Evolutionary conservation across 1,139 yeast genomes (phyloP).

Genomic region (Yamadazyma trypodendri): DNA sequence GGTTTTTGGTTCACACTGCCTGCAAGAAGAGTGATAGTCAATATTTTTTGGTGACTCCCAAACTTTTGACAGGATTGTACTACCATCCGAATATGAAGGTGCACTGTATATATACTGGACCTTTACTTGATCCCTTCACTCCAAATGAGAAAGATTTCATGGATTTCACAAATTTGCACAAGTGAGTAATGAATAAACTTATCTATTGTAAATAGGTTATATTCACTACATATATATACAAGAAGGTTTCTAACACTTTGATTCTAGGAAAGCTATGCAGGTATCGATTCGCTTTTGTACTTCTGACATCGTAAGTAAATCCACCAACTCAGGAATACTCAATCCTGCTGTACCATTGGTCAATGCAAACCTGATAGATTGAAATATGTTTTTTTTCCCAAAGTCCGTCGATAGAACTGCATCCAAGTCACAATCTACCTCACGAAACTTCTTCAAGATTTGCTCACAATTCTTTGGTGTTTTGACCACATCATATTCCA

Average conservation of each 20-base stretch:
- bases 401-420: constrained; percentile 13
- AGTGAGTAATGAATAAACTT: too few species aligned
- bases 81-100: constrained; percentile 83
- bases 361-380: constrained; percentile 66
- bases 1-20: constrained; percentile 82
- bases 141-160: constrained; percentile 25
- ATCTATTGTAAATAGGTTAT: too few species aligned
- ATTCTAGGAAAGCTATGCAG: constrained; percentile 3
- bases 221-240: not conserved
- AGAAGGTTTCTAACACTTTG: not conserved
- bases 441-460: constrained; percentile 8
- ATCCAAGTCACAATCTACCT: constrained; percentile 15
- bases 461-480: constrained; percentile 9
- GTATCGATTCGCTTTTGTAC: constrained; percentile 33
- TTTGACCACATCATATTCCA: constrained; percentile 7
- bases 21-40: constrained; percentile 65
- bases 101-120: constrained; percentile 82
- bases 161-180: constrained; percentile 25
- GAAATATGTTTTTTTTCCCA: constrained; percentile 54
- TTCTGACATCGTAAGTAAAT: constrained; percentile 53
- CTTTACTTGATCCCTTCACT: constrained; percentile 28
- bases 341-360: constrained; percentile 74
- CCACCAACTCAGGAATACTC: constrained; percentile 59
- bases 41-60: constrained; percentile 92
- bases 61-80: constrained; percentile 72